These are phyloP conservation scores for Mycocentrospora acerina DNA, from an alignment of 2,329 filamentous ascomycete species.

Conservation along the genomic window DNA sequence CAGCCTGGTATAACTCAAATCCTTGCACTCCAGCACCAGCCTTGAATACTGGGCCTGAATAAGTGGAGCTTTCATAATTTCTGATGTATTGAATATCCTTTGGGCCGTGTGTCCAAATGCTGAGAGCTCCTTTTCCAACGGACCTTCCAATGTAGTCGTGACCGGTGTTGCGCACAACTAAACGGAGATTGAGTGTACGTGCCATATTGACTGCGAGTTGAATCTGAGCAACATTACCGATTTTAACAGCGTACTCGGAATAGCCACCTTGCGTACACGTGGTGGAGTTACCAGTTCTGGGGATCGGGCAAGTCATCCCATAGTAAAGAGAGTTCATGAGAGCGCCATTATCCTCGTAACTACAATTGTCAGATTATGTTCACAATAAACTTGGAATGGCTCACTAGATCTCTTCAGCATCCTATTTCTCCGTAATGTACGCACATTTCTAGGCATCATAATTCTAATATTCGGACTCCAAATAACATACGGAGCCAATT, in stretches of 20 bases:
- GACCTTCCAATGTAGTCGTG: slow-evolving; percentile 36
- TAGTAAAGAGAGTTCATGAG: slow-evolving; percentile 32
- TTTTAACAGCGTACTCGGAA: slow-evolving; percentile 29
- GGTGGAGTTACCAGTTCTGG: slow-evolving; percentile 15
- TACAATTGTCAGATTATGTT: slow-evolving; percentile 4
- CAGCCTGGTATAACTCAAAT: slow-evolving; percentile 31
- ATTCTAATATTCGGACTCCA: slow-evolving; percentile 28
- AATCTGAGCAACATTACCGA: slow-evolving; percentile 32
- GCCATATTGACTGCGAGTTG: slow-evolving; percentile 38
- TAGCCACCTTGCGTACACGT: slow-evolving; percentile 35
- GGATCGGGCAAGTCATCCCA: slow-evolving; percentile 31
- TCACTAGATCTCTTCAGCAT: slow-evolving; percentile 24
- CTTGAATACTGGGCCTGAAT: slow-evolving; percentile 34
- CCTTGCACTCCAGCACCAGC: slow-evolving; percentile 36
- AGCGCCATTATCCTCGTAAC: slow-evolving; percentile 26
- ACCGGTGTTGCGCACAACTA: slow-evolving; percentile 36
- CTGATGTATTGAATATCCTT: slow-evolving; percentile 32
- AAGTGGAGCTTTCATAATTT: slow-evolving; percentile 26
- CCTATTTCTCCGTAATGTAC: slow-evolving; percentile 16
- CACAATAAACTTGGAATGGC: background rate
- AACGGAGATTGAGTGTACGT: slow-evolving; percentile 30
- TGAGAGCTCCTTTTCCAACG: slow-evolving; percentile 28
- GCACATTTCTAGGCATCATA: slow-evolving; percentile 29
- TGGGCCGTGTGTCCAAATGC: slow-evolving; percentile 33
- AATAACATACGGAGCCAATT: slow-evolving; percentile 32